A percentile compares a stretch with the other conserved stretches of the same genome.
Conservation (phyloP, 169 alveolate genomes). For the Plasmodium gonderi region DNA sequence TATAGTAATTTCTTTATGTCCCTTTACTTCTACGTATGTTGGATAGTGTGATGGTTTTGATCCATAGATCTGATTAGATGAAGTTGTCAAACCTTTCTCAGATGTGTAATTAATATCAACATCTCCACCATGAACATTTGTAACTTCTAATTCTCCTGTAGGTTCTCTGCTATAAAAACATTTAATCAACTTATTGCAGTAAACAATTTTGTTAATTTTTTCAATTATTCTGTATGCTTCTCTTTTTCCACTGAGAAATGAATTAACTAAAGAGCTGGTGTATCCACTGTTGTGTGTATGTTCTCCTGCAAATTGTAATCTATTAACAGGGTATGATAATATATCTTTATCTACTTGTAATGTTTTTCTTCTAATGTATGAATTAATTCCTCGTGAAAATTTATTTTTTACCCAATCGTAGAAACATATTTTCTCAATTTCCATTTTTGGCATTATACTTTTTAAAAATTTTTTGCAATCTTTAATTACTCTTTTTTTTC, state of each 20-base stretch:
- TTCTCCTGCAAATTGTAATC: slow-evolving; percentile 65
- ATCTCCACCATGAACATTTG: neutral
- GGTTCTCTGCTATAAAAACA: slow-evolving; percentile 29
- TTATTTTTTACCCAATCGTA: slow-evolving; percentile 52
- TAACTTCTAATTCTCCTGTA: neutral
- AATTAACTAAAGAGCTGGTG: slow-evolving; percentile 6
- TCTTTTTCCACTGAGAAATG: slow-evolving; percentile 63
- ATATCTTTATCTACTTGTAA: slow-evolving; percentile 51
- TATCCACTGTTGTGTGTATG: slow-evolving; percentile 43
- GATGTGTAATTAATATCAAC: neutral
- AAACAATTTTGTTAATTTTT: slow-evolving; percentile 26
- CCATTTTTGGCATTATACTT: neutral
- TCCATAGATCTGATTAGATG: neutral
- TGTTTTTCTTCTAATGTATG: slow-evolving; percentile 32
- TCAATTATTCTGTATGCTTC: slow-evolving; percentile 70
- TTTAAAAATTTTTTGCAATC: slow-evolving; percentile 31
- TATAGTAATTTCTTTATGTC: slow-evolving; percentile 14
- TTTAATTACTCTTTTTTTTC: neutral
- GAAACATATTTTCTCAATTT: slow-evolving; percentile 37
- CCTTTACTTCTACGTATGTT: neutral
- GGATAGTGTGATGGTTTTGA: neutral
- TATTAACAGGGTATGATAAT: slow-evolving; percentile 42
- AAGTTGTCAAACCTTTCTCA: neutral
- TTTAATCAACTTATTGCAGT: slow-evolving; percentile 29
- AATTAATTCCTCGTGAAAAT: slow-evolving; percentile 40